Base-by-base conservation (phyloP, 306 rosid species). In the Arachis hypogaea region DNA sequence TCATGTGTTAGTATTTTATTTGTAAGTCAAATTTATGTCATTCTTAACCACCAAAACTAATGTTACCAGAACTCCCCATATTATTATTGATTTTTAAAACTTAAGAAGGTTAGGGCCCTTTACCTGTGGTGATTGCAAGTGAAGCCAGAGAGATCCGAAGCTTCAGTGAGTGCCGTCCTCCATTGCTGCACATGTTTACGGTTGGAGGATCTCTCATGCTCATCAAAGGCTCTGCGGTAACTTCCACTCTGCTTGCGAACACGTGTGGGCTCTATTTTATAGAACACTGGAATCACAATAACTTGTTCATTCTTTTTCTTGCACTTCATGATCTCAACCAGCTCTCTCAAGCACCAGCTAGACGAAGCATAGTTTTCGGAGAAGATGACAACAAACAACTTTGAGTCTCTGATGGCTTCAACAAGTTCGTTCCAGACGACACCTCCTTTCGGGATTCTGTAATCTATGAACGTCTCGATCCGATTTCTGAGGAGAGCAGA, bases 291-390 rank as follows among this genome's bases (percentile, higher is more conserved):
- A 67, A 76, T 22, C 28, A 22, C 28, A 22, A 22, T 40, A 14
- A 76, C 80, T 36, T 8, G 6, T 7, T 4, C 7, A 8, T n/a
- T 4, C 16, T 7, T 46, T 7, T n/a, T 5, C 7, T 11, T 1
- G 52, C 67, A 75, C 16, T 75, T 30, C n/a, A 75, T 47, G 4
- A 76, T 69, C 9, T 76, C 11, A 9, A 68, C 42, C 7, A 76
- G 80, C 52, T 76, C 80, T 1, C 68, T 67, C 74, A 76, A 59
- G 16, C 80, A 76, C 80, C 74, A 76, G 3, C 44, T 33, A 1
- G 74, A 75, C 11, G 55, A 63, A 0, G 71, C 71, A 5, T 63
- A 51, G 63, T 73, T 63, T 12, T 73, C 55, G 0, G 80, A 76
- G 30, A 76, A 67, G 1, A 76, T 22, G 1, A 76, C 74, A 22